phyloP scores from a whole-genome alignment of 768 basidiomycete species.

The Mycena polygramma region DNA sequence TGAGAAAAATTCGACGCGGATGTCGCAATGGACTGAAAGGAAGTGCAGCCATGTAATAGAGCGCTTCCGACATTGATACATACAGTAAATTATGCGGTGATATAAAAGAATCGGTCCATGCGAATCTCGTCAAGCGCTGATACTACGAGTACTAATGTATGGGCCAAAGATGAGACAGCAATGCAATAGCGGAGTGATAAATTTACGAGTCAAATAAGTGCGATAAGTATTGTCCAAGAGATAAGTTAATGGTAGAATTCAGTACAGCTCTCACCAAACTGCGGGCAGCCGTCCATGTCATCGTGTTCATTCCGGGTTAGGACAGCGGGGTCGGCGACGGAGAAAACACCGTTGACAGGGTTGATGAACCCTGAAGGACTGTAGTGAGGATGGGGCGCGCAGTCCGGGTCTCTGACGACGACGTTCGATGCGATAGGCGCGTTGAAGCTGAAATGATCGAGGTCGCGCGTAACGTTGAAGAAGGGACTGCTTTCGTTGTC shows the following conservation, averaged over 20 bases:
- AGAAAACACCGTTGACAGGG: constrained; percentile 38
- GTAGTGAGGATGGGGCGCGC: constrained; percentile 48
- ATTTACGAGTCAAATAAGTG: constrained; percentile 18
- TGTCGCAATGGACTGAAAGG: constrained; percentile 16
- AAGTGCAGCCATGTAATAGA: constrained; percentile 26
- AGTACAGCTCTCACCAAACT: constrained; percentile 61
- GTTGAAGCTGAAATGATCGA: constrained; percentile 67
- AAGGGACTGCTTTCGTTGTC: constrained; percentile 54
- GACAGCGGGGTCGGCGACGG: constrained; percentile 40
- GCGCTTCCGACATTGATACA: constrained; percentile 29
- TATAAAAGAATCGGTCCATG: constrained; percentile 26
- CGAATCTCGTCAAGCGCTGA: constrained; percentile 17
- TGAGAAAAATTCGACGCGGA: constrained; percentile 14
- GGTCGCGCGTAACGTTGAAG: constrained; percentile 56
- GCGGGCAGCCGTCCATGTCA: constrained; percentile 56
- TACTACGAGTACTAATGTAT: constrained; percentile 25
- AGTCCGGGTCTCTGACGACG: constrained; percentile 46
- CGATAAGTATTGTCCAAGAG: constrained; percentile 25
- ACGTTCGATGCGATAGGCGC: constrained; percentile 48
- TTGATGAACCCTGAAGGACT: constrained; percentile 36
- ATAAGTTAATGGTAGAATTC: constrained; percentile 37
- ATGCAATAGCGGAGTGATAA: constrained; percentile 33
- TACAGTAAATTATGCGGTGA: constrained; percentile 35
- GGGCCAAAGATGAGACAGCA: constrained; percentile 10
- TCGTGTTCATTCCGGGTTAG: constrained; percentile 49